These are phyloP conservation scores for Earliella scabrosa DNA, from an alignment of 1,284 basidiomycete species.

Conservation along the genomic window DNA sequence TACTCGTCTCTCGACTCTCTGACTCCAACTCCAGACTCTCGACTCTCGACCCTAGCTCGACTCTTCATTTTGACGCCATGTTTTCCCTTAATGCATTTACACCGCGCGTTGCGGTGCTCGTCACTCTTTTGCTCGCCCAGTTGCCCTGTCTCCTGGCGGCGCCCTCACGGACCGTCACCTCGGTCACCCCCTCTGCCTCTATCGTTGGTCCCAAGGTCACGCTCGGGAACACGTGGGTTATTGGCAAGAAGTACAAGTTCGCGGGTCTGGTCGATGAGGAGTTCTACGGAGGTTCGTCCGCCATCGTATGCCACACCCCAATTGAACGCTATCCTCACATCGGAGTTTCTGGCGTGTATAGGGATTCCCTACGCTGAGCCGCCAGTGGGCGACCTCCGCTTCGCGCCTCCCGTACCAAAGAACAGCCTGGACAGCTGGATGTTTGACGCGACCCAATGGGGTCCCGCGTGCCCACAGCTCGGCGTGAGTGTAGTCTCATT, in stretches of 20 bases:
- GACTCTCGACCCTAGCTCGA: too few species aligned
- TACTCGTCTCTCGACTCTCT: not conserved
- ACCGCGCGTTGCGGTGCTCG: not conserved
- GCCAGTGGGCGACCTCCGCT: slow-evolving; percentile 30
- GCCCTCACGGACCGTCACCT: not conserved
- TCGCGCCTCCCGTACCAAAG: slow-evolving; percentile 24
- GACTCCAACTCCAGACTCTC: too few species aligned
- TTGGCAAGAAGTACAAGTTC: not conserved
- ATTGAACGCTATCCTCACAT: too few species aligned
- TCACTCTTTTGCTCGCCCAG: not conserved
- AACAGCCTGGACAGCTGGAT: slow-evolving; percentile 6
- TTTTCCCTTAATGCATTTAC: not conserved
- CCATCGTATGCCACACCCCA: too few species aligned
- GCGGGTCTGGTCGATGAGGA: not conserved
- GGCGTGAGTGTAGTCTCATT: slow-evolving; percentile 9
- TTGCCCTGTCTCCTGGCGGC: not conserved
- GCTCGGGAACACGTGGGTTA: not conserved
- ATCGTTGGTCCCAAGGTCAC: not conserved
- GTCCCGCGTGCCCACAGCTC: slow-evolving; percentile 24
- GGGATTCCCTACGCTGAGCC: slow-evolving; percentile 38
- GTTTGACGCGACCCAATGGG: slow-evolving; percentile 28
- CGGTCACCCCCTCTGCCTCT: not conserved
- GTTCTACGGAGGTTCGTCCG: too few species aligned
- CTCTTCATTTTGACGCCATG: too few species aligned
- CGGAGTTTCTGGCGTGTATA: too few species aligned